Base-by-base conservation (phyloP, 768 basidiomycete genomes). In the Leccinellum albellum region DNA sequence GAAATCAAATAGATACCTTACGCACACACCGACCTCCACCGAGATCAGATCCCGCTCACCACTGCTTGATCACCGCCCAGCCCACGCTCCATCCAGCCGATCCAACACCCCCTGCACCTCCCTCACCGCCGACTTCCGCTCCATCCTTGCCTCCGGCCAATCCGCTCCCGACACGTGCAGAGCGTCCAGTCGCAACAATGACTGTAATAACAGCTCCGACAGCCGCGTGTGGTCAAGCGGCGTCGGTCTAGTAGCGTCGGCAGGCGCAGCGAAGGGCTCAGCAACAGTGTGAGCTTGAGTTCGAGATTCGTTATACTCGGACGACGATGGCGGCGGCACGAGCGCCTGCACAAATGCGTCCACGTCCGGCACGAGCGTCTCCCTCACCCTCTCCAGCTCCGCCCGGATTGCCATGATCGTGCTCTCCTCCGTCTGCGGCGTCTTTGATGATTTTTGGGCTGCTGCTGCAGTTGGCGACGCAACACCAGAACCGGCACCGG, bases 161-260 rank as follows among this genome's bases (percentile, higher is more conserved):
- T 84, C 81, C 35, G 77, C 76, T 46, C 91, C 88, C 20, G 92
- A 79, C 35, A 66, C 48, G 40, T 77, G 74, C 64, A 97, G 79
- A 50, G 88, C 89, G 65, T 98, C 96, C 32, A 98, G 76, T 50
- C 90, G 84, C 20, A 98, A 80, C 26, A 98, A 77, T n/a, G 85
- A 80, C 69, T 97, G 94, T 24, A 97, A 79, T 24, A 98, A 79
- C 55, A 91, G 73, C 73, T 98, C 96, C 24, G 82, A 85, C 51
- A 98, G 74, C 17, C 90, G 74, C 13, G 75, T 73, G 60, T 85
- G 82, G 54, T 81, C 79, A n/a, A 60, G 0, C 40, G 64, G 51
- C 10, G 66, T 65, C 49, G 49, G 49, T 21, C 2, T 24, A 15
- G 23, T 14, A 15, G 15, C 17, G 7, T 14, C 12, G 5, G 45